These are phyloP conservation scores for Botrytis cinerea DNA, from an alignment of 2,329 filamentous ascomycete genomes.

Conservation along the genomic window DNA sequence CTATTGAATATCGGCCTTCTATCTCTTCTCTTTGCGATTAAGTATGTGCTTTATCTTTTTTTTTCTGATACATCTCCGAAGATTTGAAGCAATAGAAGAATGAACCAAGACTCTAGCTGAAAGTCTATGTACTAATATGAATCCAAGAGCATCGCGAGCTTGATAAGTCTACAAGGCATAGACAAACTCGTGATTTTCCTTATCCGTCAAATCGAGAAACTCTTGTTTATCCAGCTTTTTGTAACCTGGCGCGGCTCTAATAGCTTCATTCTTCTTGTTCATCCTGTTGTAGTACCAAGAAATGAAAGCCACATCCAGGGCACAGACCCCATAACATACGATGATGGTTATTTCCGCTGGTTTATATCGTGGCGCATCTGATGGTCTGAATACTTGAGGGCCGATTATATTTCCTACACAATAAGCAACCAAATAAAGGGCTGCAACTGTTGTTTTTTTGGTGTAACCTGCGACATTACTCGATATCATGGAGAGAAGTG, in stretches of 20 bases:
- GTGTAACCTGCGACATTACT: constrained; percentile 51
- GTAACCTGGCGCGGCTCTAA: constrained; percentile 34
- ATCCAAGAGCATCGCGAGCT: not conserved
- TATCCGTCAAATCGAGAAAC: constrained; percentile 41
- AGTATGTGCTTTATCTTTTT: not conserved
- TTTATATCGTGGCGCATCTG: constrained; percentile 50
- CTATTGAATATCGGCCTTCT: not conserved
- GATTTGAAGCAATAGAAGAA: not conserved
- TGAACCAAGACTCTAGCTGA: not conserved
- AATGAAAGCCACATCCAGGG: constrained; percentile 35
- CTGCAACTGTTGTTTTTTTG: constrained; percentile 52
- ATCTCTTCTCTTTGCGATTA: not conserved
- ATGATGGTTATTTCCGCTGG: constrained; percentile 51
- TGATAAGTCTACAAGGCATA: constrained; percentile 35
- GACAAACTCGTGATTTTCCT: constrained; percentile 41
- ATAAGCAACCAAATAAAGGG: constrained; percentile 50
- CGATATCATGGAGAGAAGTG: constrained; percentile 43
- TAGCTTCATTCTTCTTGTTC: constrained; percentile 37
- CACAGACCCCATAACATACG: constrained; percentile 34
- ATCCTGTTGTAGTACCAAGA: constrained; percentile 34
- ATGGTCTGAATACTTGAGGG: constrained; percentile 42
- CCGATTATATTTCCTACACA: constrained; percentile 58
- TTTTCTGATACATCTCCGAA: no score
- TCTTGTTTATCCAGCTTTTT: constrained; percentile 39
- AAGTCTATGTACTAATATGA: not conserved